Evolutionary conservation across 441 rosid genomes (phyloP), one percentile per base, ranked within the genome.

Genomic region (Euphorbia celastroides): DNA sequence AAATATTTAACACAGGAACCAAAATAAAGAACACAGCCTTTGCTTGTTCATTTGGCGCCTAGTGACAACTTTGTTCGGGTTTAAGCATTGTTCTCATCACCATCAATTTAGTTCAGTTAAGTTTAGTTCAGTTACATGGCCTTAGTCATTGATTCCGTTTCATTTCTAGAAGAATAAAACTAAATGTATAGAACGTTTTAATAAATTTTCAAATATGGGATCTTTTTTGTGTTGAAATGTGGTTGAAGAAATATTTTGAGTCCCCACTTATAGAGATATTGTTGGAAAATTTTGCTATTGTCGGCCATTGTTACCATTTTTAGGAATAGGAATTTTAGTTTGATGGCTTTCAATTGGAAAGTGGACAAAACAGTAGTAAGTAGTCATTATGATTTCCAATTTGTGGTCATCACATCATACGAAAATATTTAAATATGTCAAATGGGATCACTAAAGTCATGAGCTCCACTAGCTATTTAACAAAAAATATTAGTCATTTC

Each of bases 251-350:
- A 44, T 7, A 44, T 44, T n/a, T 44, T 44, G 50, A 44, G 50
- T 14, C n/a, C 50, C 50, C 6, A 14, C 50, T 51, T 51, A 4
- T 5, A 13, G 56, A 19, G 26, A 51, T 51, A 1, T 51, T 51
- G 56, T 51, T 48, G 48, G 20, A 5, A 50, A 10, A 27, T 50
- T 42, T 31, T 52, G 3, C 12, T 31, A 8, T 13, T 64, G 59
- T 64, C 46, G 68, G 68, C 68, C 59, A 64, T 64, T 22, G 13
- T 27, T 63, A n/a, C 38, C 52, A 12, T 41, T 41, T 61, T 41
- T 2, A 23, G 22, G 41, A 20, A 6, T 34, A 7, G 23, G 38
- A 23, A 14, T 20, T 3, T 23, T 25, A 57, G 26, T n/a, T 34
- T 38, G 25, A 31, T 57, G 57, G 2, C 28, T 27, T 38, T 57